Percentiles rank a stretch among this genome's conserved stretches.
These are phyloP conservation scores for Ophiostoma sp. DNA, from an alignment of 2,329 filamentous ascomycete genomes.

Conservation along the genomic window DNA sequence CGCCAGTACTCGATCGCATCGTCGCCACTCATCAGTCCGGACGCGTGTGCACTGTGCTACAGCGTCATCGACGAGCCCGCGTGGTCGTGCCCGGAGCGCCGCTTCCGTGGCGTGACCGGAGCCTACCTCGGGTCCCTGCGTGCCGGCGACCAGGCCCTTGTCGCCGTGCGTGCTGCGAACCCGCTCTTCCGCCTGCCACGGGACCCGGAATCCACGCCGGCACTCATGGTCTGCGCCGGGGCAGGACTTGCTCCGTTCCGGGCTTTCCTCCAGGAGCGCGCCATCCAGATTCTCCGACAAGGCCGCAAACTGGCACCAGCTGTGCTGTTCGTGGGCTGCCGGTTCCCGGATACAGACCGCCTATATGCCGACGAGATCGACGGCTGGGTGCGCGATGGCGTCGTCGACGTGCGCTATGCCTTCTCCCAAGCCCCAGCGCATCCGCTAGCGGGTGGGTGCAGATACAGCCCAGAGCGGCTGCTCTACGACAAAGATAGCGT, in stretches of 20 bases:
- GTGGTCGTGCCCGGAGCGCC: constrained; percentile 33
- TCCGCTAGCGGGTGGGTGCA: constrained; percentile 26
- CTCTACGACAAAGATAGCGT: constrained; percentile 38
- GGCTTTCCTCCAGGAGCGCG: constrained; percentile 57
- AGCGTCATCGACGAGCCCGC: constrained; percentile 57
- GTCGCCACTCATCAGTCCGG: constrained; percentile 52
- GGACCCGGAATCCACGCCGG: constrained; percentile 41
- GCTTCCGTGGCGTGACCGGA: constrained; percentile 53
- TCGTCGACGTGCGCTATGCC: constrained; percentile 55
- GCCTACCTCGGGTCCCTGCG: constrained; percentile 52
- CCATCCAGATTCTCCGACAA: constrained; percentile 40
- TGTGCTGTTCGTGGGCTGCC: constrained; percentile 27
- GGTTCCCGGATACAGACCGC: constrained; percentile 21
- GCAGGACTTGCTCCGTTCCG: constrained; percentile 57
- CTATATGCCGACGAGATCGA: constrained; percentile 53
- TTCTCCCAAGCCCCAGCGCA: constrained; percentile 48
- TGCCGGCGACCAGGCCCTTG: constrained; percentile 43
- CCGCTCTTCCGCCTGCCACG: constrained; percentile 44
- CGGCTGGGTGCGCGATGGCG: constrained; percentile 55
- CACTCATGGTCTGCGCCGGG: constrained; percentile 48
- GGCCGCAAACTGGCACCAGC: constrained; percentile 33
- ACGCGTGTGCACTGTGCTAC: constrained; percentile 59
- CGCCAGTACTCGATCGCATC: constrained; percentile 62
- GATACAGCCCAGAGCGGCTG: constrained; percentile 44
- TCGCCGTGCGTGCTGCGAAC: constrained; percentile 45